These are phyloP conservation scores for Dioszegia aurantiaca DNA, from an alignment of 768 basidiomycete species.

Conservation along the genomic window DNA sequence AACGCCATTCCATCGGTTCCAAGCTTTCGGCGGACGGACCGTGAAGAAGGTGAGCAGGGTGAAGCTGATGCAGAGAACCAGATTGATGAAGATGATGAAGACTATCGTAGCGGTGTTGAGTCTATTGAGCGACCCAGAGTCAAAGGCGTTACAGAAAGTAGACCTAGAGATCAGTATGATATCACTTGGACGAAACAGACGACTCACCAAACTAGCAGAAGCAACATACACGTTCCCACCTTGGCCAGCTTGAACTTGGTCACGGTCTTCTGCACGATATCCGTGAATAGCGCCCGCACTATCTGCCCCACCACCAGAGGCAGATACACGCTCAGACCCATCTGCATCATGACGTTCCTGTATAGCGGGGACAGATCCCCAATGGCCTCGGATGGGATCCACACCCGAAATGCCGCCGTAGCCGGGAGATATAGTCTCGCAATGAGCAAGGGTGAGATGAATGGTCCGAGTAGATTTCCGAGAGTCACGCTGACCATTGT, in stretches of 20 bases:
- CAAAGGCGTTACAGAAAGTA: conserved; percentile 28
- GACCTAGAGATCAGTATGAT: conserved; percentile 17
- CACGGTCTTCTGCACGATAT: conserved; percentile 28
- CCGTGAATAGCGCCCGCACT: conserved; percentile 37
- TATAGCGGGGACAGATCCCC: conserved; percentile 17
- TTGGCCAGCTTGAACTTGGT: conserved; percentile 35
- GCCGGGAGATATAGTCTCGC: conserved; percentile 31
- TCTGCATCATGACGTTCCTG: conserved; percentile 26
- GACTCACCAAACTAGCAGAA: conserved; percentile 45
- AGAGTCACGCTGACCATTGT: conserved; percentile 47
- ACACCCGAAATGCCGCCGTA: conserved; percentile 27
- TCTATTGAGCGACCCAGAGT: conserved; percentile 19
- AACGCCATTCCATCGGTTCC: conserved; percentile 1
- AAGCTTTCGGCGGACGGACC: conserved; percentile 19
- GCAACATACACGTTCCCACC: conserved; percentile 36
- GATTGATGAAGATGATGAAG: conserved; percentile 32
- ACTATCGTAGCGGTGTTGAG: conserved; percentile 9
- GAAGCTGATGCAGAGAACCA: conserved; percentile 32
- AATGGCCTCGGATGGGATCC: conserved; percentile 34
- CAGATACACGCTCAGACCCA: conserved; percentile 45
- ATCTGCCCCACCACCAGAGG: conserved; percentile 48
- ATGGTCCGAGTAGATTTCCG: conserved; percentile 45
- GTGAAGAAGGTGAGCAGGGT: conserved; percentile 18
- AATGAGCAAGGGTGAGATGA: conserved; percentile 46
- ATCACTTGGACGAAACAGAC: neutral